Conservation (phyloP, 2,329 filamentous ascomycete genomes). For the Celoporthe dispersa region DNA sequence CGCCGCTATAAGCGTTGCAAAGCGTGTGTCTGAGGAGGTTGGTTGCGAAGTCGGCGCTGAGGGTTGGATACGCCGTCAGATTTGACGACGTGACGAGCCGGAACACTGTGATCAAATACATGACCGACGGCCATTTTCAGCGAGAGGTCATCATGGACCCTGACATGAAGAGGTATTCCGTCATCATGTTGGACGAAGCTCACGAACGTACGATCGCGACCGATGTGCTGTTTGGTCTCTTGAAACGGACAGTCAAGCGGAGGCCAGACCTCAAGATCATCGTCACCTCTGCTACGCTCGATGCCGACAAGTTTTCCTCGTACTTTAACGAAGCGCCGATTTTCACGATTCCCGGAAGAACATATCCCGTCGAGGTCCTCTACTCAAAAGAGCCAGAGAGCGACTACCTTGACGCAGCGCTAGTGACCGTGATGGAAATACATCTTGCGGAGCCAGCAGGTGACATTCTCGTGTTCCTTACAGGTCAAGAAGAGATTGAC, state of each 20-base stretch:
- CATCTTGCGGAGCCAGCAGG: slow-evolving; percentile 90
- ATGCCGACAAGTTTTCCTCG: slow-evolving; percentile 95
- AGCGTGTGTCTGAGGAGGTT: slow-evolving; percentile 95
- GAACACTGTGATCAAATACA: slow-evolving; percentile 95
- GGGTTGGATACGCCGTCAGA: slow-evolving; percentile 95
- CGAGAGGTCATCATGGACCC: slow-evolving; percentile 93
- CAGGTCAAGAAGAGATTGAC: slow-evolving; percentile 97
- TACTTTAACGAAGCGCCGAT: slow-evolving; percentile 98
- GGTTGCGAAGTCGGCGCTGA: slow-evolving; percentile 89
- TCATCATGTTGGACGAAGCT: slow-evolving; percentile 97
- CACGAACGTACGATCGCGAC: slow-evolving; percentile 97
- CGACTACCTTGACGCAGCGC: slow-evolving; percentile 89
- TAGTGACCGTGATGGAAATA: slow-evolving; percentile 99
- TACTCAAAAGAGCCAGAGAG: slow-evolving; percentile 95
- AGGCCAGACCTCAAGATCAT: slow-evolving; percentile 91
- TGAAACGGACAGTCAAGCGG: slow-evolving; percentile 90
- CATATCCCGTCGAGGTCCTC: slow-evolving; percentile 93
- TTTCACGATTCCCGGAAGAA: slow-evolving; percentile 93
- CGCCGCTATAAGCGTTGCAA: slow-evolving; percentile 95
- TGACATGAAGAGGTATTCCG: slow-evolving; percentile 85
- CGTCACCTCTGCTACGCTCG: slow-evolving; percentile 93
- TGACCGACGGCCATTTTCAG: slow-evolving; percentile 98
- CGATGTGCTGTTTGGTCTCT: slow-evolving; percentile 88
- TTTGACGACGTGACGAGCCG: slow-evolving; percentile 94
- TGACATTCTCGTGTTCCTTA: slow-evolving; percentile 96